Evolutionary conservation across 257 asterid genomes (phyloP).

Genomic region (Leptodermis oblonga): DNA sequence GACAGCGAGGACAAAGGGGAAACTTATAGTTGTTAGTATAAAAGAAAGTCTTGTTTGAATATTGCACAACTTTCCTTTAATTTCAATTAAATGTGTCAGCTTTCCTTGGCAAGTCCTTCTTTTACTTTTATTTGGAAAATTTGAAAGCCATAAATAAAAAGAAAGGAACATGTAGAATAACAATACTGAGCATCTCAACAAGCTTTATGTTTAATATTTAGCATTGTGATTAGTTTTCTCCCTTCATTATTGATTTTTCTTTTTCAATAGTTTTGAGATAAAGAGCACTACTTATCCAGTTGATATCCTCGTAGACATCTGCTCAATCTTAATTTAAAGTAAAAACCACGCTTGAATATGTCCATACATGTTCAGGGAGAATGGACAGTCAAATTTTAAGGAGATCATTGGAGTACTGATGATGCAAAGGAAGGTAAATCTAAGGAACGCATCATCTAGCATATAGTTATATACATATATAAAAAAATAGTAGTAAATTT

Average conservation of each 20-base stretch:
- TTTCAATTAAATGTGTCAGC: neutral
- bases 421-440: neutral
- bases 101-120: neutral
- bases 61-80: neutral
- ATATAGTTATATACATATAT: too few species aligned
- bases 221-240: neutral
- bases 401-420: neutral
- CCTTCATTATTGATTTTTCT: neutral
- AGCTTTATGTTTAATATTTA: neutral
- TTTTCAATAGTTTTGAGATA: neutral
- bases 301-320: neutral
- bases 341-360: neutral
- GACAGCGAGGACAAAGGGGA: neutral
- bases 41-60: neutral
- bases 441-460: neutral
- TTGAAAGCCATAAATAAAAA: neutral
- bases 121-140: neutral
- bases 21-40: conserved; percentile 6
- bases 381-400: neutral
- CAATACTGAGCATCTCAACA: neutral
- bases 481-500: neutral
- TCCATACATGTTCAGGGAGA: neutral
- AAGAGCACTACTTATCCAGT: neutral
- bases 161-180: neutral
- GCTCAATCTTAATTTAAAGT: neutral